phyloP scores from a whole-genome alignment of 176 grass and related monocot genomes.

The Themeda triandra region DNA sequence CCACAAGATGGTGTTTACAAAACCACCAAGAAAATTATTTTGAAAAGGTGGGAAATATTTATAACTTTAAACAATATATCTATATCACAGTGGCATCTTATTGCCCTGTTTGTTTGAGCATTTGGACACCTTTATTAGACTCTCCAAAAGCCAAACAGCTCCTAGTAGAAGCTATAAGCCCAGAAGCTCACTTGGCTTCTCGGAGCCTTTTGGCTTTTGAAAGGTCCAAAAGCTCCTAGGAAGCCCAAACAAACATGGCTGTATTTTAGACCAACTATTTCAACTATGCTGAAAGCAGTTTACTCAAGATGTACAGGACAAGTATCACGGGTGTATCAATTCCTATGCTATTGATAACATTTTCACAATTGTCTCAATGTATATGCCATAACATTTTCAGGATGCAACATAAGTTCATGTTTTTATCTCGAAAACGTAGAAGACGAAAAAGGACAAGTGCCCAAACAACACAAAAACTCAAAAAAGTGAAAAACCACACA shows the following conservation, averaged over 20 bases:
- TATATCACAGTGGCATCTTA: neutral
- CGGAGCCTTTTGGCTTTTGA: neutral
- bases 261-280: neutral
- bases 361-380: neutral
- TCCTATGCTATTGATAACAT: neutral
- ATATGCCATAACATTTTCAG: neutral
- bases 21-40: neutral
- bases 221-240: neutral
- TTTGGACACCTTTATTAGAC: too few relatives aligned
- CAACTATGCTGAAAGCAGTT: neutral
- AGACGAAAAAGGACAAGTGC: too few relatives aligned
- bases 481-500: too few relatives aligned
- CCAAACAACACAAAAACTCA: too few relatives aligned
- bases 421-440: too few relatives aligned
- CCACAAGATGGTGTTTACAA: neutral
- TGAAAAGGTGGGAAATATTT: neutral
- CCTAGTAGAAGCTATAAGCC: neutral
- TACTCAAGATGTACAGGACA: neutral
- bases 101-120: too few relatives aligned
- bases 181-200: neutral
- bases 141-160: neutral
- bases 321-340: neutral
- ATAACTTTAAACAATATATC: neutral
- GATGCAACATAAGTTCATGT: neutral
- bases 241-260: neutral